Evolutionary conservation across 257 asterid genomes (phyloP).

Genomic region (Solanum medicagineum): DNA sequence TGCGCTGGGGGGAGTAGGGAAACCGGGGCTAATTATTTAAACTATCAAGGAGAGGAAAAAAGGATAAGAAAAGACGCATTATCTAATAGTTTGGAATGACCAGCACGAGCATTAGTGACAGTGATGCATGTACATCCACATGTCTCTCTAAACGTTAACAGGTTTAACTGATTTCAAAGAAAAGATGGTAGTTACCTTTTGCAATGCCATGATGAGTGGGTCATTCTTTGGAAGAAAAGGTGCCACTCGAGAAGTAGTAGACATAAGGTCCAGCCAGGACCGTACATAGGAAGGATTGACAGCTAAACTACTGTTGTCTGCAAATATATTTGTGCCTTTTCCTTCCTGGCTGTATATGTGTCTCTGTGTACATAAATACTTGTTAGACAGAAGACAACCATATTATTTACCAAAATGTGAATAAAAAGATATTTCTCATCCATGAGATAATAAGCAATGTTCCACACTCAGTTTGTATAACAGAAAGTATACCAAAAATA

Average conservation of each 20-base stretch:
- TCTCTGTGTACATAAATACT: slow-evolving; percentile 34
- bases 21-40: not conserved
- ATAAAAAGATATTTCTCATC: not conserved
- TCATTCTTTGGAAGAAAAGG: slow-evolving; percentile 70
- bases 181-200: slow-evolving; percentile 38
- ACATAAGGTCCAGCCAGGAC: slow-evolving; percentile 75
- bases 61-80: not conserved
- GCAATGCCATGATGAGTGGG: slow-evolving; percentile 61
- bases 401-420: not conserved
- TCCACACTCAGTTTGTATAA: not conserved
- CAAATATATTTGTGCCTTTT: slow-evolving; percentile 49
- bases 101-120: not conserved
- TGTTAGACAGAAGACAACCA: not conserved
- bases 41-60: not conserved
- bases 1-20: not conserved
- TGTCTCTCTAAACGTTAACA: not conserved
- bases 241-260: slow-evolving; percentile 78
- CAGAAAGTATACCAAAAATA: not conserved
- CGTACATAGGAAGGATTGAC: slow-evolving; percentile 68
- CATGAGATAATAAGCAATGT: not conserved
- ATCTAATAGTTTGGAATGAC: not conserved
- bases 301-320: slow-evolving; percentile 75
- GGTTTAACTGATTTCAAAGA: not conserved
- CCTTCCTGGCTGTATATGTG: slow-evolving; percentile 65
- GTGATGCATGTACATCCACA: not conserved